Evolutionary conservation across 805 yeast genomes (phyloP).

Genomic region (Saitoella complicata): DNA sequence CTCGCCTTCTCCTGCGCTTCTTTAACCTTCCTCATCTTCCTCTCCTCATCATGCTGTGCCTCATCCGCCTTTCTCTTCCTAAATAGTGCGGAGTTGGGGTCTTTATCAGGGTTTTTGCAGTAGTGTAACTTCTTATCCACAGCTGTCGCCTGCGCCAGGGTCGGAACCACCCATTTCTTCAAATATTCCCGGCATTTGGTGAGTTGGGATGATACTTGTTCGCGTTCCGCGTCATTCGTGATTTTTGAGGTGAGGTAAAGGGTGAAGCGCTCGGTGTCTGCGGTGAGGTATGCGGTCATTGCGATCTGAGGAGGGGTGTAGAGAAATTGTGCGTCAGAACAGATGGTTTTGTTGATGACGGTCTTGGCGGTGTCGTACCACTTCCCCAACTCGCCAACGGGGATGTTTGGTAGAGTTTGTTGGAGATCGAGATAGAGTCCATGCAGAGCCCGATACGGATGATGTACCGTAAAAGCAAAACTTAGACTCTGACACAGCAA

Average conservation of each 20-base stretch:
- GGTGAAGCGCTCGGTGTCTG: too few relatives aligned
- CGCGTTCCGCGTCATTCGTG: too few relatives aligned
- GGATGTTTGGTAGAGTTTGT: slow-evolving; percentile 27
- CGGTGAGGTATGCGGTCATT: slow-evolving; percentile 38
- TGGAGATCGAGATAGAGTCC: slow-evolving; percentile 92
- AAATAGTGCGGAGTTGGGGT: slow-evolving; percentile 2
- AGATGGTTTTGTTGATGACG: slow-evolving; percentile 47
- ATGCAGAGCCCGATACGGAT: slow-evolving; percentile 76
- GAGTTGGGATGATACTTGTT: too few relatives aligned
- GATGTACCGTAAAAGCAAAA: slow-evolving; percentile 74
- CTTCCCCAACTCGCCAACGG: slow-evolving; percentile 24
- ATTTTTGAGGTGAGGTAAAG: too few relatives aligned
- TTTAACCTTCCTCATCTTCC: too few relatives aligned
- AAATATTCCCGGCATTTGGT: too few relatives aligned
- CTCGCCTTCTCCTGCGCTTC: too few relatives aligned
- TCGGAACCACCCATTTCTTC: too few relatives aligned
- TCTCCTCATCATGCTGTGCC: not conserved
- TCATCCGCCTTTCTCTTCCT: slow-evolving; percentile 7
- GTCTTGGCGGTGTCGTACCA: slow-evolving; percentile 54
- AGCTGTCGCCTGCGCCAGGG: slow-evolving; percentile 14
- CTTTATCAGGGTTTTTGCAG: slow-evolving; percentile 18
- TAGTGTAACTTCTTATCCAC: slow-evolving; percentile 22
- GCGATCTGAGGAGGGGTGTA: slow-evolving; percentile 95
- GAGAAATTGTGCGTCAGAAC: slow-evolving; percentile 59
- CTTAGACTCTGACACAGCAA: slow-evolving; percentile 52